Evolutionary conservation across 805 yeast species (phyloP).

Genomic region (Saturnispora serradocipensis): DNA sequence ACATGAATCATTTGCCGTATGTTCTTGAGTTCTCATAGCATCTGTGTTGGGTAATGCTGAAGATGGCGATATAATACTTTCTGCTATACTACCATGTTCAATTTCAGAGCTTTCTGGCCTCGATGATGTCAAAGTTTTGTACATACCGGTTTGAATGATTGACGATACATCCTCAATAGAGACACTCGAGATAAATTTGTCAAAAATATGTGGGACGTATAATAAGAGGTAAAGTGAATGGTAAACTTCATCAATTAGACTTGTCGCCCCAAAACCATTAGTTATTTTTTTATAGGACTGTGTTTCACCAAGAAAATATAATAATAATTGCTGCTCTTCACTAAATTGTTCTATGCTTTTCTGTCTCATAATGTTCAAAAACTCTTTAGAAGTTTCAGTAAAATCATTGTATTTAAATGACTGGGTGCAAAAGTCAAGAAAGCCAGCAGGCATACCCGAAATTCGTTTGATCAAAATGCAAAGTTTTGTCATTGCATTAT

Average conservation of each 20-base stretch:
- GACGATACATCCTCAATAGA: not conserved
- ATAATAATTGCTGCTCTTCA: conserved; percentile 28
- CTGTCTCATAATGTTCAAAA: conserved; percentile 22
- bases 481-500: conserved; percentile 40
- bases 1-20: not conserved
- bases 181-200: not conserved
- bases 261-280: conserved; percentile 74
- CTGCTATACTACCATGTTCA: not conserved
- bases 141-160: not conserved
- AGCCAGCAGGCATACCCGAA: conserved; percentile 34
- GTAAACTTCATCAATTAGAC: conserved; percentile 63
- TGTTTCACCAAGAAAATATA: conserved; percentile 40
- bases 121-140: not conserved
- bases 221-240: conserved; percentile 50
- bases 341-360: conserved; percentile 27
- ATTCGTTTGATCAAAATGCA: conserved; percentile 43
- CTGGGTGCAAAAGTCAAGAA: conserved; percentile 44
- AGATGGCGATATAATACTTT: not conserved
- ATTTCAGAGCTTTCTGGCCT: not conserved
- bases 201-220: conserved; percentile 24
- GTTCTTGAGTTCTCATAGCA: not conserved
- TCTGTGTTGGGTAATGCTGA: not conserved
- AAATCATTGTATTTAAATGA: conserved; percentile 38
- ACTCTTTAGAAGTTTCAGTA: conserved; percentile 29
- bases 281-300: conserved; percentile 61